Evolutionary conservation across 2,329 filamentous ascomycete genomes (phyloP).

Genomic region (Alternaria incomplexa): DNA sequence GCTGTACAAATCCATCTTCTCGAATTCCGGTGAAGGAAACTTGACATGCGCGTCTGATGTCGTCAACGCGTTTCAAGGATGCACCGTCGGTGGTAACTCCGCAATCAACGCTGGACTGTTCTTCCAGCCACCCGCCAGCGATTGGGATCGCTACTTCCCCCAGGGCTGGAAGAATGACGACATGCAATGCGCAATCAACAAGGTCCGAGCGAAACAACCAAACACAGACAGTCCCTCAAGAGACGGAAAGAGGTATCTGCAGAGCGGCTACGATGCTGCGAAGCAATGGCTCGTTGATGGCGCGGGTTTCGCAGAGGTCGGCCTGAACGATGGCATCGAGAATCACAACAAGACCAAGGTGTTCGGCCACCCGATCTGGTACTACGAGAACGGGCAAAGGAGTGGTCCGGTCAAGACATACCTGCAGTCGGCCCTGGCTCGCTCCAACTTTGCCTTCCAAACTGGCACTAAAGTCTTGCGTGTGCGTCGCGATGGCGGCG

Average conservation of each 20-base stretch:
- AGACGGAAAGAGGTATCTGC: slow-evolving; percentile 56
- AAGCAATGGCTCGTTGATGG: slow-evolving; percentile 59
- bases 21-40: slow-evolving; percentile 39
- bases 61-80: slow-evolving; percentile 56
- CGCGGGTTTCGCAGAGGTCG: slow-evolving; percentile 56
- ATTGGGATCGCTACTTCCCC: slow-evolving; percentile 60
- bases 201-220: slow-evolving; percentile 54
- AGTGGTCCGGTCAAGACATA: slow-evolving; percentile 59
- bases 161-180: slow-evolving; percentile 59
- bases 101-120: slow-evolving; percentile 63
- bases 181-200: slow-evolving; percentile 54
- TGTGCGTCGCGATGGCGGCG: slow-evolving; percentile 50
- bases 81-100: slow-evolving; percentile 59
- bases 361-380: slow-evolving; percentile 57
- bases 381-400: slow-evolving; percentile 58
- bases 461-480: slow-evolving; percentile 54
- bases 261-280: slow-evolving; percentile 56
- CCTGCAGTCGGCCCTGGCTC: slow-evolving; percentile 55
- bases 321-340: slow-evolving; percentile 55
- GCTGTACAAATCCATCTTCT: slow-evolving; percentile 59
- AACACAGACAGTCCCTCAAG: slow-evolving; percentile 54
- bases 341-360: slow-evolving; percentile 53
- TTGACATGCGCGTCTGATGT: slow-evolving; percentile 51
- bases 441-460: slow-evolving; percentile 45
- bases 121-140: slow-evolving; percentile 60